Evolutionary conservation across 1,139 yeast species (phyloP), one percentile per base, ranked within the genome.

Genomic region (Saccharomycopsis hybrid): DNA sequence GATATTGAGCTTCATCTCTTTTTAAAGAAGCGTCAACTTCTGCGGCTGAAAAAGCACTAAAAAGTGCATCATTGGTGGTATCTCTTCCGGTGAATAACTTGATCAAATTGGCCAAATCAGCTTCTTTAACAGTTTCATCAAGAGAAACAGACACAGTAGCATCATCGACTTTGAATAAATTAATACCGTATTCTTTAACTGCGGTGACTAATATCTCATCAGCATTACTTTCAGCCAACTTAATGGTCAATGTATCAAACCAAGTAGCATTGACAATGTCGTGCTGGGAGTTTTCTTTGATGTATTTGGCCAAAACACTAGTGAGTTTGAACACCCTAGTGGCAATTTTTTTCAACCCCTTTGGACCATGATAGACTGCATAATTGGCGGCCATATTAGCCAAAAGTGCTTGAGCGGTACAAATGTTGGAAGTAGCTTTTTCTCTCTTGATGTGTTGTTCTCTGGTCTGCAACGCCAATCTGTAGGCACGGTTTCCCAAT

Each of bases 401-500:
- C 58, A 92, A 73, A 55, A 92, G 74, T 25, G 97, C 97, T 72
- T 92, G 97, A 7, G 97, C 96, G 38, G 98, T 92, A 72, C 98
- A 92, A 55, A 92, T 92, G 65, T 92, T 92, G 43, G 96, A 88
- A 32, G 98, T 92, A 18, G 98, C 98, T 71, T 87, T 90, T 68
- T 92, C 98, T 65, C 98, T 80, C 67, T 90, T 85, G 63, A 92
- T 92, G 65, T 92, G 98, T 67, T 92, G 98, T 67, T 92, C 98
- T 69, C 98, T 84, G 4, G 98, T 92, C 71, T 92, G 98, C 60
- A 92, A 76, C 5, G 98, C 97, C 60, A 92, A 76, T 68, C 98
- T 79, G 58, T 85, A 76, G 7, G 97, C 98, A 32, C 78, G 80
- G 58, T 86, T 82, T 37, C 97, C 97, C 55, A 89, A 72, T 62